Conservation (phyloP, 169 alveolate species). For the Eimeria falciformis region DNA sequence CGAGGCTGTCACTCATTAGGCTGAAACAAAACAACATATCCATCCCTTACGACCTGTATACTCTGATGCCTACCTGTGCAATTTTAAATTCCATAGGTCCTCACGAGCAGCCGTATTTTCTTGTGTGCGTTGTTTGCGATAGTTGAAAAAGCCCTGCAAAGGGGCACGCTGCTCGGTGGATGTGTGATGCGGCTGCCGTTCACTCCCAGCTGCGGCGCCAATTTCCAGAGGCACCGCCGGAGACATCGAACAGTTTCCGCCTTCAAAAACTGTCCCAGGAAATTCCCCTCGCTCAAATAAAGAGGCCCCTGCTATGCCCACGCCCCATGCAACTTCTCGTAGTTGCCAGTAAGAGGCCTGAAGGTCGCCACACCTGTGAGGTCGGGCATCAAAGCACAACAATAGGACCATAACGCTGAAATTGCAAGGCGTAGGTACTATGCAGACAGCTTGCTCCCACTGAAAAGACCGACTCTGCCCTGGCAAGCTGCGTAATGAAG, state of each 20-base stretch:
- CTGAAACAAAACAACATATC: too few relatives aligned
- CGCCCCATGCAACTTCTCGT: constrained; percentile 44
- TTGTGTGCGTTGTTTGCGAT: neutral
- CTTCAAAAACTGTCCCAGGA: constrained; percentile 30
- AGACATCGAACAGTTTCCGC: constrained; percentile 15
- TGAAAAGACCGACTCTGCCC: too few relatives aligned
- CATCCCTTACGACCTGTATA: too few relatives aligned
- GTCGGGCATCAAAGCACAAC: too few relatives aligned
- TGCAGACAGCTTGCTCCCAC: too few relatives aligned
- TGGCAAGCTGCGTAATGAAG: neutral
- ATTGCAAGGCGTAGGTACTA: too few relatives aligned
- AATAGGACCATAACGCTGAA: too few relatives aligned
- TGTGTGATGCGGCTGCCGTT: neutral
- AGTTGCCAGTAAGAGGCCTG: constrained; percentile 59
- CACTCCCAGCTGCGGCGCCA: neutral
- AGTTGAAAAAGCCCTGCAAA: constrained; percentile 15
- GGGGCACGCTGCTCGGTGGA: neutral
- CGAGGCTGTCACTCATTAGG: too few relatives aligned
- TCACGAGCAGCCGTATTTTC: constrained; percentile 24
- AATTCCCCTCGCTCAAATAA: constrained; percentile 40
- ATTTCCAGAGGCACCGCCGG: neutral
- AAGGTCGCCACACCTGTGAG: constrained; percentile 50
- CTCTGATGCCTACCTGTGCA: constrained; percentile 21
- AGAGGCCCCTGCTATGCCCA: neutral
- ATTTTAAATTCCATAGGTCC: constrained; percentile 31